Percentiles rank a stretch among this genome's conserved stretches.
These are phyloP conservation scores for Cavenderia fasciculata DNA, from an alignment of 78 protist species.

Conservation along the genomic window DNA sequence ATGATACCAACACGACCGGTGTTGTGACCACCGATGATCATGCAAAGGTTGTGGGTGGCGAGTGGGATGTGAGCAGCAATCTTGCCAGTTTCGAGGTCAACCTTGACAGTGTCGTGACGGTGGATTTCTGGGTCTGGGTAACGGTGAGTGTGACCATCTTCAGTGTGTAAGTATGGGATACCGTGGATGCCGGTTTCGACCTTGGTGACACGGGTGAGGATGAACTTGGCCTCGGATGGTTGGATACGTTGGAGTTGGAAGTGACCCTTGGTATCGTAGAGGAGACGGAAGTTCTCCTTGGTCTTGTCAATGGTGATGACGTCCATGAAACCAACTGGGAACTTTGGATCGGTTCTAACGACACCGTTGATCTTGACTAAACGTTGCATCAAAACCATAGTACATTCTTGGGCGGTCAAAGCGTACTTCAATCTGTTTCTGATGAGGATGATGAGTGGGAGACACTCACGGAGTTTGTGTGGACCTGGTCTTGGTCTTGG, in stretches of 20 bases:
- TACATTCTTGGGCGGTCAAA: conserved; percentile 96
- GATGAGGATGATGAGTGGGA: conserved; percentile 96
- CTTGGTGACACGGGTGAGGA: conserved; percentile 93
- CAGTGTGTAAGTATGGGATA: conserved; percentile 97
- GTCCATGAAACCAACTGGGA: conserved; percentile 99
- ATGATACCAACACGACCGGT: conserved; percentile 99
- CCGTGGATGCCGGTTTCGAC: conserved; percentile 84
- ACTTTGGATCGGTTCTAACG: conserved; percentile 97
- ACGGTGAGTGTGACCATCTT: conserved; percentile 99
- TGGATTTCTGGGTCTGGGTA: conserved; percentile 97
- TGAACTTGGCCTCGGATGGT: conserved; percentile 95
- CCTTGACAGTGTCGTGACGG: conserved; percentile 94
- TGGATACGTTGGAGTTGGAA: conserved; percentile 95
- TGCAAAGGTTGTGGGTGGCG: conserved; percentile 90
- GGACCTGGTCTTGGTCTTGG: conserved; percentile 98
- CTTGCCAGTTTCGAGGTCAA: conserved; percentile 90
- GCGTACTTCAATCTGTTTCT: conserved; percentile 99
- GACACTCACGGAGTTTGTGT: conserved; percentile 99
- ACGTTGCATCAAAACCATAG: conserved; percentile 93
- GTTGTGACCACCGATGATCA: conserved; percentile 98
- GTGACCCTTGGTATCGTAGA: conserved; percentile 99
- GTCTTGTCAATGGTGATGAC: conserved; percentile 96
- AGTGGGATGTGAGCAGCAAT: conserved; percentile 74
- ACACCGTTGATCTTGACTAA: conserved; percentile 97
- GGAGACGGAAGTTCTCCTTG: conserved; percentile 98